Base-by-base conservation (phyloP, 495 filamentous ascomycete species). In the Penicillium ochrochloron region DNA sequence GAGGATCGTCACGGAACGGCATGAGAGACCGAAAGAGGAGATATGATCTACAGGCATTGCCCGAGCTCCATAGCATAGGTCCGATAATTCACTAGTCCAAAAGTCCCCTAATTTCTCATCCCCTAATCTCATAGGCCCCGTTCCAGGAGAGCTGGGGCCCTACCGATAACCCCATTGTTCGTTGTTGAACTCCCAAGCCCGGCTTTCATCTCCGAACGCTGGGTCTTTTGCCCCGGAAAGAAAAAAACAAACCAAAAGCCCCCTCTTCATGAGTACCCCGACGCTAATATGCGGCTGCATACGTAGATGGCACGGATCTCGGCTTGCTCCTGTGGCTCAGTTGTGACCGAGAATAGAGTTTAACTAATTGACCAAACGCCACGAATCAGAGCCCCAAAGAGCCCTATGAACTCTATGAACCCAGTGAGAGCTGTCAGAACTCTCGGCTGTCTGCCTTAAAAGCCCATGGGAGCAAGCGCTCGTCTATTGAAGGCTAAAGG, bases 1-100 rank as follows among this genome's bases (percentile, higher is more conserved):
- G 17, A 54, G 37, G 70, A 72, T 72, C 67, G 59, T 59, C 58
- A 71, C 60, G 51, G 68, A 63, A 65, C 62, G 64, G 51, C 58
- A 57, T 42, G 31, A 15, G 42, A 27, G 8, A 25, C 31, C 33
- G 29, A 37, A 34, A 37, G 19, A 21, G 12, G 12, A 27, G 25
- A 15, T 14, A 48, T 23, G 44, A 48, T 48, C 44, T 19, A 48
- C 44, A 23, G 19, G 44, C 44, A 48, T 48, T 14, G 44, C 25
- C 44, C 21, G 21, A 5, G 19, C 4, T 12, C 44, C 44, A 48
- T 3, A 48, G 5, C 7, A 7, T 27, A 27, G 25, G 31, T 33
- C 31, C 31, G 5, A 33, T 33, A 33, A 33, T 33, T 5, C 31
- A 6, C 31, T 33, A 7, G 44, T 25, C 44, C 21, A 19, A 11